These are phyloP conservation scores for Hypoxylon sp. DNA, from an alignment of 2,329 filamentous ascomycete genomes.

Conservation along the genomic window DNA sequence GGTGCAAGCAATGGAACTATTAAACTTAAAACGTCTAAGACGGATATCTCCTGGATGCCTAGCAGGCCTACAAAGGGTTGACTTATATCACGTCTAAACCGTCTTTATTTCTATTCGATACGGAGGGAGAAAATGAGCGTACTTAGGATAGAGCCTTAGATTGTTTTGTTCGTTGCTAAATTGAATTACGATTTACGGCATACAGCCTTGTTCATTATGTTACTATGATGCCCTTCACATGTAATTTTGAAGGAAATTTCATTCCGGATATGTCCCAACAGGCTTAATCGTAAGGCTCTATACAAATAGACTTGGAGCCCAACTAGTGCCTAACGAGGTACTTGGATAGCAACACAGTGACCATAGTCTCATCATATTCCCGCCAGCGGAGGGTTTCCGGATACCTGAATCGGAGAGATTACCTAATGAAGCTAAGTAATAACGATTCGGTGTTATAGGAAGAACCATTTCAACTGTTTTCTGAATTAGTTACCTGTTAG, in stretches of 20 bases:
- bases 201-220: background rate
- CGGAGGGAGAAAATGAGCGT: background rate
- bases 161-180: background rate
- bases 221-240: background rate
- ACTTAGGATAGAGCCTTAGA: background rate
- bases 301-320: no score
- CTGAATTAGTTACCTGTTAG: no score
- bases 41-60: background rate
- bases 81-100: background rate
- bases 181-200: background rate
- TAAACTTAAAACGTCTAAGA: constrained; percentile 4
- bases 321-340: no score
- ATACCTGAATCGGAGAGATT: no score
- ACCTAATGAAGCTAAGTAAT: no score
- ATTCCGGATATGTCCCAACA: background rate
- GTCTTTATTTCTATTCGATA: background rate
- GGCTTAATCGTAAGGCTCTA: no score
- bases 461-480: no score
- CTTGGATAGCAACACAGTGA: no score
- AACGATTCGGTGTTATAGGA: no score
- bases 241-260: background rate
- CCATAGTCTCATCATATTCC: no score
- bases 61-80: background rate
- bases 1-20: constrained; percentile 63
- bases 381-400: no score